Base-by-base conservation (phyloP, 768 basidiomycete genomes). In the Lactarius indigo region DNA sequence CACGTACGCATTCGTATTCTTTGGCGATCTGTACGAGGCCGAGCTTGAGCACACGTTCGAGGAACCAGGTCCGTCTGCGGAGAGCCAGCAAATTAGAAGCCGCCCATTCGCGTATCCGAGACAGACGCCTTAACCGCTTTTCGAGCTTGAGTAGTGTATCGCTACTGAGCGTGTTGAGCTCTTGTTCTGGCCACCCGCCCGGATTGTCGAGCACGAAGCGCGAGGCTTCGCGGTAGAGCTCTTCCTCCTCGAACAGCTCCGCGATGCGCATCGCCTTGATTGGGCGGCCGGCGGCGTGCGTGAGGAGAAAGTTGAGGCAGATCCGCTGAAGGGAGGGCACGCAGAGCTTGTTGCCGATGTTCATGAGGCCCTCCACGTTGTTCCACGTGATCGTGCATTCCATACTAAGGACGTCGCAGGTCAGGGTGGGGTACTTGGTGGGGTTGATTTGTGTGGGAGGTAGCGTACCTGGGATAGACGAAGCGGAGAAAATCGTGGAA, bases 301-400 rank as follows among this genome's bases (percentile, higher is more conserved):
- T 93, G 56, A 97, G 84, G 35, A 98, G 83, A 77, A 97, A 98
- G 3, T 85, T 86, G 35, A 92, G 83, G 76, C 94, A 96, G 73
- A 92, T 87, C 52, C 84, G 84, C 73, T 93, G 91, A 47, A 97
- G 81, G 3, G 90, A 80, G 2, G 91, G 88, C 5, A 92, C 91
- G 68, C 90, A 91, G 63, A 96, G 86, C 74, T 94, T 96, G 76
- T 92, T 87, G 2, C 93, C 88, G 26, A 96, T 89, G 73, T 95
- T 92, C 86, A 95, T 90, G 50, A 94, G 83, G 47, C 89, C 89
- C 72, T 93, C 94, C 31, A 94, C 96, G 75, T 97, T 97, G 72
- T 92, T 91, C 93, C 95, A 98, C 0, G 92, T 90, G 62, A 96
- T 94, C 10, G 92, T 92, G 78, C 94, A 96, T 69, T 94, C 91